Base-by-base conservation (phyloP, 768 basidiomycete species). In the Lactifluus volemus region DNA sequence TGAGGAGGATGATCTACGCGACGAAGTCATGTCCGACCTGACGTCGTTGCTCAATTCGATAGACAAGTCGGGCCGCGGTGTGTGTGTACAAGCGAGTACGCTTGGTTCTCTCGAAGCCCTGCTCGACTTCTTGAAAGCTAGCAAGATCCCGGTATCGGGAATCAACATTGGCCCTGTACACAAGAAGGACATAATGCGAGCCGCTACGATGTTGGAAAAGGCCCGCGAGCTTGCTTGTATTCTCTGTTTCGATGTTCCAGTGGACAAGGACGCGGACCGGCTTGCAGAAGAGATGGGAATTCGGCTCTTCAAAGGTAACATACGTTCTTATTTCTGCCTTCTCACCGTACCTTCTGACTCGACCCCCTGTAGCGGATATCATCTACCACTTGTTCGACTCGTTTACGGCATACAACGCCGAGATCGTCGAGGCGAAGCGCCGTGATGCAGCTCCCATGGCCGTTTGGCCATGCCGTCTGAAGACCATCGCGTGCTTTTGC, bases 381-480 rank as follows among this genome's bases (percentile, higher is more conserved):
- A 98, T 99, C 67, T 99, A 99, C 73, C 96, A 98, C 72, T 76
- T 99, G 49, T 98, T 98, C 71, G 95, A 98, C 70, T 84, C 92
- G 15, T 98, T 98, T 78, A 97, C 85, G 47, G 89, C 86, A 1
- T 98, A 98, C 74, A 96, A 96, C 70, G 81, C 81, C 61, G 90
- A 92, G 74, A 93, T 98, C 56, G 79, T 80, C 60, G 96, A 97
- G 72, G 92, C 91, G n/a, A 95, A 93, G 73, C 82, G 91, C 42
- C 82, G 77, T 66, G 95, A 94, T 70, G 92, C 95, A 2, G 92
- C 95, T 0, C 93, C 92, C 10, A 89, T 90, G 69, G 97, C 97
- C 25, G 87, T 98, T 21, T 98, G 94, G 94, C 97, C 97, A 5
- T 96, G 93, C 71, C 82, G 92, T 53, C 81, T 99, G 68, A 94